These are phyloP conservation scores for Candida nemodendra DNA, from an alignment of 805 yeast species.

Conservation along the genomic window DNA sequence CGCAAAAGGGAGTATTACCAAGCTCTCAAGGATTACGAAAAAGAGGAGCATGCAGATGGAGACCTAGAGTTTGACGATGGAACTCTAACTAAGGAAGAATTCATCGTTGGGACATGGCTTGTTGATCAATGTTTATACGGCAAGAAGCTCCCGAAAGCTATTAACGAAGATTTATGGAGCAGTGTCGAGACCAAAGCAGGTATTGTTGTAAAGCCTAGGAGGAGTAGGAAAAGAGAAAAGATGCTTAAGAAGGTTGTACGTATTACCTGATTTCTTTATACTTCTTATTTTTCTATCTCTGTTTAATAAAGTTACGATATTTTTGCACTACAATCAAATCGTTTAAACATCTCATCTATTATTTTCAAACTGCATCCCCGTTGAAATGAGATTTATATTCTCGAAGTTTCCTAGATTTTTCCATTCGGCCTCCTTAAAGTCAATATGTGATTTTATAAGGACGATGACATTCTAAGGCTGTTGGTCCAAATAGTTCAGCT, in stretches of 20 bases:
- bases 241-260: conserved; percentile 24
- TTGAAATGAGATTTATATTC: conserved; percentile 5
- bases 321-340: no score
- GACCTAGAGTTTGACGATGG: conserved; percentile 74
- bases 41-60: conserved; percentile 19
- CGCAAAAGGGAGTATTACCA: conserved; percentile 43
- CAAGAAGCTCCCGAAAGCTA: conserved; percentile 72
- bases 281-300: no score
- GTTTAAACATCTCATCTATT: no score
- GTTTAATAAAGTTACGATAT: no score
- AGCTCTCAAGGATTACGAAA: conserved; percentile 1
- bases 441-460: no score
- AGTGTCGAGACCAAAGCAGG: conserved; percentile 51
- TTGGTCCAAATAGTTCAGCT: not conserved
- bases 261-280: conserved; percentile 7
- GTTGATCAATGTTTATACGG: conserved; percentile 97
- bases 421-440: no score
- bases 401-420: conserved; percentile 10
- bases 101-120: conserved; percentile 96
- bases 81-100: conserved; percentile 73
- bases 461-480: no score
- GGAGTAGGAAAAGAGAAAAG: conserved; percentile 19
- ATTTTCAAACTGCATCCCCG: no score
- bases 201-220: conserved; percentile 17
- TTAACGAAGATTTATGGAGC: conserved; percentile 74